A percentile compares a stretch with the other conserved stretches of the same genome.
phyloP scores from a whole-genome alignment of 2,329 filamentous ascomycete species.

The Fusarium cicatricum region DNA sequence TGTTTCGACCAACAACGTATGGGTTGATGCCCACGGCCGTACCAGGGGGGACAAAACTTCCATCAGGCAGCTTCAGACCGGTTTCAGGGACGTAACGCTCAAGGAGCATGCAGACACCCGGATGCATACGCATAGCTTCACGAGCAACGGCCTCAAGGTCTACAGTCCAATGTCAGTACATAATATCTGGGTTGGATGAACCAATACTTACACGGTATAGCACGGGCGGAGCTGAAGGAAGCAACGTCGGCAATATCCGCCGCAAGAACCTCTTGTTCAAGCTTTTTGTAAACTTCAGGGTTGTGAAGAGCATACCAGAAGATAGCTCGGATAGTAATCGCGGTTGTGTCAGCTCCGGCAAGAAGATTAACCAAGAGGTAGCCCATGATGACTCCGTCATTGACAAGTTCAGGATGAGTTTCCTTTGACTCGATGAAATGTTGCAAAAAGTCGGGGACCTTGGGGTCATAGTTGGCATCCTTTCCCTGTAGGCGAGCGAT shows the following conservation, averaged over 20 bases:
- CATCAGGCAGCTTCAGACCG: slow-evolving; percentile 48
- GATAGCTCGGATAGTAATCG: slow-evolving; percentile 46
- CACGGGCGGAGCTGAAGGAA: slow-evolving; percentile 23
- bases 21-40: slow-evolving; percentile 53
- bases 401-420: slow-evolving; percentile 46
- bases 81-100: slow-evolving; percentile 55
- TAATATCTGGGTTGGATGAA: too few species aligned
- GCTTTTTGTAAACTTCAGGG: slow-evolving; percentile 37
- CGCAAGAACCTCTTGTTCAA: slow-evolving; percentile 20
- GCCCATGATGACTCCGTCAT: slow-evolving; percentile 48
- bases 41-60: slow-evolving; percentile 46
- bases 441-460: slow-evolving; percentile 44
- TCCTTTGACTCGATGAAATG: slow-evolving; percentile 48
- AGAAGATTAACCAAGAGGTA: slow-evolving; percentile 48
- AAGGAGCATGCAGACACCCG: slow-evolving; percentile 53
- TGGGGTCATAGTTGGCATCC: too few species aligned
- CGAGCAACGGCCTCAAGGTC: slow-evolving; percentile 55
- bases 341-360: slow-evolving; percentile 50
- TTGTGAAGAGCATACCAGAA: slow-evolving; percentile 51
- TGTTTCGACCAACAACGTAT: slow-evolving; percentile 51
- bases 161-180: too few species aligned
- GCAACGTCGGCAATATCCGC: slow-evolving; percentile 21
- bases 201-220: slow-evolving; percentile 9
- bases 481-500: slow-evolving; percentile 11
- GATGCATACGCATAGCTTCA: slow-evolving; percentile 58